Evolutionary conservation across 2,329 filamentous ascomycete species (phyloP).

Genomic region (Xylariaceae sp.): DNA sequence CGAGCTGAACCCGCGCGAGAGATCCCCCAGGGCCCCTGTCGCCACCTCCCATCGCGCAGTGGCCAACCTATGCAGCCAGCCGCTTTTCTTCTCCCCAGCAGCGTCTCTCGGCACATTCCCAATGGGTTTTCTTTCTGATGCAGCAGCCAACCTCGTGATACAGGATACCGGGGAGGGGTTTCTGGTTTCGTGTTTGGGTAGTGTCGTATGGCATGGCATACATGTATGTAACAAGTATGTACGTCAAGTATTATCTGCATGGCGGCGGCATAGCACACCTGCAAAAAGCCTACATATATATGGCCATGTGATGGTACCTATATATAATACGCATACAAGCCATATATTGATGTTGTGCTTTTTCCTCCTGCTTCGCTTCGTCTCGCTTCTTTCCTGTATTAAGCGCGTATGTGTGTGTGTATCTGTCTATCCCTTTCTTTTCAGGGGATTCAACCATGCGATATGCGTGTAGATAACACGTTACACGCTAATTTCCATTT

Average conservation of each 20-base stretch:
- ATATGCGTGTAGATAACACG: not conserved
- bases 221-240: not conserved
- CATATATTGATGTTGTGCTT: not conserved
- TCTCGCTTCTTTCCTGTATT: slow-evolving; percentile 2
- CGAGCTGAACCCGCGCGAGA: slow-evolving; percentile 7
- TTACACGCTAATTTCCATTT: slow-evolving; percentile 3
- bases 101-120: not conserved
- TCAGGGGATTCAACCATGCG: not conserved
- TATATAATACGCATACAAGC: not conserved
- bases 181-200: too few species aligned
- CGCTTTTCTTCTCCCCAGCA: slow-evolving; percentile 2
- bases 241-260: slow-evolving; percentile 1
- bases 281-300: slow-evolving; percentile 3
- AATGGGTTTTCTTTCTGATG: not conserved
- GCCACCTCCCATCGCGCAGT: slow-evolving; percentile 12
- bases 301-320: not conserved
- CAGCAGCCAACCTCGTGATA: slow-evolving; percentile 1
- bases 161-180: not conserved
- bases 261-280: slow-evolving; percentile 8
- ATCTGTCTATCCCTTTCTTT: not conserved
- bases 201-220: not conserved
- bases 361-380: slow-evolving; percentile 3
- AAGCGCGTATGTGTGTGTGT: not conserved
- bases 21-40: slow-evolving; percentile 4
- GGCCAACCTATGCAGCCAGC: slow-evolving; percentile 9